These are phyloP conservation scores for Botrytis fragariae DNA, from an alignment of 2,329 filamentous ascomycete species.

Conservation along the genomic window DNA sequence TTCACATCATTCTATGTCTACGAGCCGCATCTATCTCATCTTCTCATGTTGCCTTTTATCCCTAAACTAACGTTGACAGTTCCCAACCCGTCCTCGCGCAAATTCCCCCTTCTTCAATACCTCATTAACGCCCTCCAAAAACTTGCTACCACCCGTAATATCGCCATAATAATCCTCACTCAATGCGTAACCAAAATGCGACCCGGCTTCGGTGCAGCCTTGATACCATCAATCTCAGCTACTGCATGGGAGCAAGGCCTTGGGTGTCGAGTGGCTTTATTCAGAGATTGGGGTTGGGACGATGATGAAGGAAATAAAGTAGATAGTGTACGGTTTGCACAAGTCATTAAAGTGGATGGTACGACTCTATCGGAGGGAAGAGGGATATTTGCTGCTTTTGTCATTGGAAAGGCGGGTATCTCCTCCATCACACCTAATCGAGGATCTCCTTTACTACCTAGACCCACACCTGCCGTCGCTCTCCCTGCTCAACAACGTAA, in stretches of 20 bases:
- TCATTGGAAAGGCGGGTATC: conserved; percentile 31
- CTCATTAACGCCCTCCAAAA: conserved; percentile 71
- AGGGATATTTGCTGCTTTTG: conserved; percentile 30
- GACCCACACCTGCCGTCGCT: conserved; percentile 16
- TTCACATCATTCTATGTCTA: not conserved
- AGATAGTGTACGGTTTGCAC: conserved; percentile 58
- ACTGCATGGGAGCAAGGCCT: conserved; percentile 78
- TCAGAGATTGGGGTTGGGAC: conserved; percentile 69
- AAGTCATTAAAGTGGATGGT: conserved; percentile 64
- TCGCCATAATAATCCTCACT: conserved; percentile 72
- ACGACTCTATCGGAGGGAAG: conserved; percentile 32
- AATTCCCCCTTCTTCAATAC: conserved; percentile 47
- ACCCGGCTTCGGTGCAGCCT: conserved; percentile 60
- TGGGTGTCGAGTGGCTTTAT: conserved; percentile 70
- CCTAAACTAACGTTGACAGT: conserved; percentile 15
- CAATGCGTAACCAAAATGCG: conserved; percentile 83
- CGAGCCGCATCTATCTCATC: not conserved
- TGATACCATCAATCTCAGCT: conserved; percentile 73
- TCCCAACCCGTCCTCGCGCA: conserved; percentile 40
- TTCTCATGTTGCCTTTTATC: not conserved
- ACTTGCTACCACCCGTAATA: conserved; percentile 68
- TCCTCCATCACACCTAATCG: conserved; percentile 14
- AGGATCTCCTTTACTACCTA: not conserved
- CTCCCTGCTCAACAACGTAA: conserved; percentile 58
- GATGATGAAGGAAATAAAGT: conserved; percentile 44